These are phyloP conservation scores for Parathielavia hyrcaniae DNA, from an alignment of 495 filamentous ascomycete species.

Conservation along the genomic window DNA sequence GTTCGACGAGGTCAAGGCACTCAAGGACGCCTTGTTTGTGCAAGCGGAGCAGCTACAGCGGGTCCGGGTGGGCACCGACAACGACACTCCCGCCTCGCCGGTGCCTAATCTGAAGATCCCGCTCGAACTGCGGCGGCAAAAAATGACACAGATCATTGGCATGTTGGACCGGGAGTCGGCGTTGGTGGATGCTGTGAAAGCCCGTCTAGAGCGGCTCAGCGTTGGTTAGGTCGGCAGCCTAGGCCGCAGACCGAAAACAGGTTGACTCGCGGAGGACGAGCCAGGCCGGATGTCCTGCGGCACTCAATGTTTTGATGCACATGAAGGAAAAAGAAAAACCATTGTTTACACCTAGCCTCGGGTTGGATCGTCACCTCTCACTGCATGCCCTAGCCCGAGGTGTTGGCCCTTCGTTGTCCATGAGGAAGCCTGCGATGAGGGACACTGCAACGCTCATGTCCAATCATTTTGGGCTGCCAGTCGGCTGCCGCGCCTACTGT, in stretches of 20 bases:
- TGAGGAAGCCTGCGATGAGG: neutral
- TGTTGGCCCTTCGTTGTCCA: neutral
- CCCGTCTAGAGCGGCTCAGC: constrained; percentile 31
- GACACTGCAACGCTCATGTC: neutral
- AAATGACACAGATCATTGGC: constrained; percentile 60
- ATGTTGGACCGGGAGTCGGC: constrained; percentile 64
- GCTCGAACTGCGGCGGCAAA: constrained; percentile 59
- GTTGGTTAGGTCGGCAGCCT: constrained; percentile 20
- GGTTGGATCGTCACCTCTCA: constrained; percentile 4
- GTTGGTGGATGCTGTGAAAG: constrained; percentile 45
- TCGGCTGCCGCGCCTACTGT: neutral
- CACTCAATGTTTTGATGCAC: constrained; percentile 5
- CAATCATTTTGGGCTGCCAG: neutral
- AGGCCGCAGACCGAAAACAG: constrained; percentile 8
- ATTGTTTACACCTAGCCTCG: constrained; percentile 8
- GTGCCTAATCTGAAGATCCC: constrained; percentile 49
- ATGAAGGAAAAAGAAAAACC: constrained; percentile 4
- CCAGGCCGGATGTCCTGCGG: constrained; percentile 12
- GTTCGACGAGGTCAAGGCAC: constrained; percentile 42
- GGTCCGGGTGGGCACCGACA: constrained; percentile 28
- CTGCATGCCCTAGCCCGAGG: constrained; percentile 8
- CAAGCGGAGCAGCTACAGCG: constrained; percentile 40
- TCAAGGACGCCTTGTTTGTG: constrained; percentile 48
- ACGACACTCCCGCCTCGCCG: constrained; percentile 27
- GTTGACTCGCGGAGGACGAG: neutral